Percentiles rank a stretch among this genome's conserved stretches.
These are phyloP conservation scores for Gaeumannomyces sp. DNA, from an alignment of 2,329 filamentous ascomycete genomes.

Conservation along the genomic window DNA sequence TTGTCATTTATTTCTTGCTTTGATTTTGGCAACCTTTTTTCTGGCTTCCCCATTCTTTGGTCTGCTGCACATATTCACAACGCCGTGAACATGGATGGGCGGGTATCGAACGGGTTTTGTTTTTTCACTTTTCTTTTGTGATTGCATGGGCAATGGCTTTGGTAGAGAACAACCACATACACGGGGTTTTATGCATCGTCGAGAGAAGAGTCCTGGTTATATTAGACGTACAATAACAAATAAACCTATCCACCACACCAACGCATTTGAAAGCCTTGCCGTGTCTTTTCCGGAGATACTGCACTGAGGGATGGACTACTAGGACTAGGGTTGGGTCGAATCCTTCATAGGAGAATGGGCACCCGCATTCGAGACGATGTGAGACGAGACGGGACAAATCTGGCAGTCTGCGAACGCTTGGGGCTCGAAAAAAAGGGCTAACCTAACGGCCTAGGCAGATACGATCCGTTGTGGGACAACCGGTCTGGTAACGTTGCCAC, in stretches of 20 bases:
- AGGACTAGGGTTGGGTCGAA: background rate
- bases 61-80: background rate
- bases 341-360: background rate
- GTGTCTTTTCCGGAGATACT: background rate
- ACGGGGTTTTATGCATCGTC: background rate
- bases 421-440: background rate
- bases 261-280: background rate
- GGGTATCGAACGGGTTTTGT: background rate
- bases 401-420: background rate
- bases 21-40: conserved; percentile 1
- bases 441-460: background rate
- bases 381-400: background rate
- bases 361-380: too few relatives aligned
- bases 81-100: too few relatives aligned
- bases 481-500: background rate
- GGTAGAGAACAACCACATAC: background rate
- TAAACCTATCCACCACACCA: too few relatives aligned
- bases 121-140: background rate
- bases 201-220: background rate
- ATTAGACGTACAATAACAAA: background rate
- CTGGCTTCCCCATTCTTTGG: background rate
- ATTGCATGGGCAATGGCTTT: background rate
- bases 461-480: background rate
- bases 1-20: conserved; percentile 8
- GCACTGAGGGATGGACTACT: background rate